Conservation (phyloP, 257 asterid species). For the Salvia hispanica region DNA sequence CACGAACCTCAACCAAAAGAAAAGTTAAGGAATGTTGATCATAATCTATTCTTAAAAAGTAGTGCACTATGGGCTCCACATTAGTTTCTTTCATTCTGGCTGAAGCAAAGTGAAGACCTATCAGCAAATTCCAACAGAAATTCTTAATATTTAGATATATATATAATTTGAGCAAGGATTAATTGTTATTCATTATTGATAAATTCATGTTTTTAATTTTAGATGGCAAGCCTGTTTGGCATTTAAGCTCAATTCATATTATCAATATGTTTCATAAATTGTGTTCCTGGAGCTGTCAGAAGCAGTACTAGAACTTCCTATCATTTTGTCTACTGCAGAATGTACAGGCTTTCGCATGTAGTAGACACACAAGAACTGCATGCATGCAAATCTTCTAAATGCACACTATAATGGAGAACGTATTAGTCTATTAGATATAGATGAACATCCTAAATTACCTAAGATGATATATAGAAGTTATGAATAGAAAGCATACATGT, state of each 20-base stretch:
- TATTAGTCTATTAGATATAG: slow-evolving; percentile 19
- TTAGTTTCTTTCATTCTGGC: background rate
- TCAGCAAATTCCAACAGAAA: slow-evolving; percentile 4
- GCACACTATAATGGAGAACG: slow-evolving; percentile 18
- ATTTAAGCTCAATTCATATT: slow-evolving; percentile 3
- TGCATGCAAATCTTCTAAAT: background rate
- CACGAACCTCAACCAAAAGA: slow-evolving; percentile 15
- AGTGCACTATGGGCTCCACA: too few relatives aligned
- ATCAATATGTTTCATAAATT: background rate
- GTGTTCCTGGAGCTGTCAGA: background rate
- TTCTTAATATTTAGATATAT: slow-evolving; percentile 3
- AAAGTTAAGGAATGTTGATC: background rate
- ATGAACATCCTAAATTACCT: slow-evolving; percentile 23
- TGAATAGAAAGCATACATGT: slow-evolving; percentile 57
- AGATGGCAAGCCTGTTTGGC: background rate
- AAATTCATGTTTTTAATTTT: too few relatives aligned
- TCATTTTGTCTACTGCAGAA: slow-evolving; percentile 18
- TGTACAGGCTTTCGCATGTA: background rate
- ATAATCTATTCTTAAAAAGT: too few relatives aligned
- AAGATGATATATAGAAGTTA: slow-evolving; percentile 25
- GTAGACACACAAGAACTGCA: background rate
- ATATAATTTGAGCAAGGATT: background rate
- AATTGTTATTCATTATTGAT: too few relatives aligned
- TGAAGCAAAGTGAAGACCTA: slow-evolving; percentile 15
- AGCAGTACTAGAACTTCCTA: background rate